Base-by-base conservation (phyloP, 805 yeast genomes). In the Zygoascus biomembranicola region DNA sequence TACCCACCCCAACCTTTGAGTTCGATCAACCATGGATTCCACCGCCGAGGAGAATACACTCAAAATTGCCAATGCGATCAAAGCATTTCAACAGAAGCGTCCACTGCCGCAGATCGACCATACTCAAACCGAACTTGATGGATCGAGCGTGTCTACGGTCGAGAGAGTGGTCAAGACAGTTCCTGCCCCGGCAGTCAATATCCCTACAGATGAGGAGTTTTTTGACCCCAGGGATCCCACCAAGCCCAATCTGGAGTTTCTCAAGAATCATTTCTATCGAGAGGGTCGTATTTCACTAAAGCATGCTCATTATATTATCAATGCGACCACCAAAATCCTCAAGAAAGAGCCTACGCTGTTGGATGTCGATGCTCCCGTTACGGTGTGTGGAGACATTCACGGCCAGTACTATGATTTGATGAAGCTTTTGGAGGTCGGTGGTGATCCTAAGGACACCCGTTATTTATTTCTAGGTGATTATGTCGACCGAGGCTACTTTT, bases 301-400 rank as follows among this genome's bases (percentile, higher is more conserved):
- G 10, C 97, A 92, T 66, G 88, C 87, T 0, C 61, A 83, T 45
- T 73, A 73, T 46, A 90, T 92, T 51, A 66, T 92, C 43, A 65
- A 72, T 18, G 74, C 73, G 68, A 95, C 95, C 8, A 82, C 90
- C 0, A 73, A 73, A 20, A 66, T 83, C 8, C 74, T 94, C 53
- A 66, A 76, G 13, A 66, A 69, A 41, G 98, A 92, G 64, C 95
- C 96, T 5, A 92, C 87, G 62, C 66, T 92, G 61, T 72, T 92
- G 50, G 76, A 77, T 18, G 85, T 94, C 1, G 90, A 90, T 2
- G 95, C 97, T 0, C 99, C 98, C 0, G 87, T 92, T 2, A 90
- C 96, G 0, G 90, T 92, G 2, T 90, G 97, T 72, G 99, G 99
- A 53, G 98, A 92, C 69, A 78, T 90, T n/a, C 98, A 92, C 69